These are phyloP conservation scores for Pseudocercospora cruenta DNA, from an alignment of 2,329 filamentous ascomycete species.

Conservation along the genomic window DNA sequence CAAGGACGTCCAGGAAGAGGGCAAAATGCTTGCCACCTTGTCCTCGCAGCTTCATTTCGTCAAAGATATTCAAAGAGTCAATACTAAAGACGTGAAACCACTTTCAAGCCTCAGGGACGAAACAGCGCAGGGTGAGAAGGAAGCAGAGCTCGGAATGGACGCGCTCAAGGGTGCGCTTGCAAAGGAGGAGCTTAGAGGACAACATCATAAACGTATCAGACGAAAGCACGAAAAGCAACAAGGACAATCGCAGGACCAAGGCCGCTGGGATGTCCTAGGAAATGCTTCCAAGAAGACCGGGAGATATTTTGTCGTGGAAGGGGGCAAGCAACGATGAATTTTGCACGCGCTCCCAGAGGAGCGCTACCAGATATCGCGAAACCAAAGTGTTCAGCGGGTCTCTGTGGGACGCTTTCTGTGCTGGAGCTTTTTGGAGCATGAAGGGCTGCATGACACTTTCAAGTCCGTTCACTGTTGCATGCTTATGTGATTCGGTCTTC, in stretches of 20 bases:
- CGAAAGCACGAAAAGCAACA: slow-evolving; percentile 47
- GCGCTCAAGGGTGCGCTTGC: slow-evolving; percentile 60
- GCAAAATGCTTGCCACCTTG: slow-evolving; percentile 72
- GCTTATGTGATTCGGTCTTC: background rate
- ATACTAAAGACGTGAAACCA: slow-evolving; percentile 73
- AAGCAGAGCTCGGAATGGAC: slow-evolving; percentile 63
- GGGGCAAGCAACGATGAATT: slow-evolving; percentile 1
- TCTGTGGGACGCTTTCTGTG: background rate
- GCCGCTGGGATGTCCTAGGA: slow-evolving; percentile 73
- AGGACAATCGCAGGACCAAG: slow-evolving; percentile 46
- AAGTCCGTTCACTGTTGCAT: background rate
- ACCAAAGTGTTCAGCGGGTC: background rate
- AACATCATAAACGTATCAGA: slow-evolving; percentile 54
- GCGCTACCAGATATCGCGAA: background rate
- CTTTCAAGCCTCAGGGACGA: slow-evolving; percentile 82
- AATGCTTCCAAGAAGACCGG: slow-evolving; percentile 69
- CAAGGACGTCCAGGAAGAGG: slow-evolving; percentile 63
- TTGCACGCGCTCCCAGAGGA: background rate
- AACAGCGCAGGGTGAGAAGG: slow-evolving; percentile 58
- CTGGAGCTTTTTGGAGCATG: background rate
- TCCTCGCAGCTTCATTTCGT: slow-evolving; percentile 88
- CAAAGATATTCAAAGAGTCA: slow-evolving; percentile 77
- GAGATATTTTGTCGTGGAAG: slow-evolving; percentile 9
- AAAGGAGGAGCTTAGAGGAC: slow-evolving; percentile 65
- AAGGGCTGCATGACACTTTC: background rate